These are phyloP conservation scores for Oenanthe sinensis DNA, from an alignment of 129 eudicot genomes.

Conservation along the genomic window DNA sequence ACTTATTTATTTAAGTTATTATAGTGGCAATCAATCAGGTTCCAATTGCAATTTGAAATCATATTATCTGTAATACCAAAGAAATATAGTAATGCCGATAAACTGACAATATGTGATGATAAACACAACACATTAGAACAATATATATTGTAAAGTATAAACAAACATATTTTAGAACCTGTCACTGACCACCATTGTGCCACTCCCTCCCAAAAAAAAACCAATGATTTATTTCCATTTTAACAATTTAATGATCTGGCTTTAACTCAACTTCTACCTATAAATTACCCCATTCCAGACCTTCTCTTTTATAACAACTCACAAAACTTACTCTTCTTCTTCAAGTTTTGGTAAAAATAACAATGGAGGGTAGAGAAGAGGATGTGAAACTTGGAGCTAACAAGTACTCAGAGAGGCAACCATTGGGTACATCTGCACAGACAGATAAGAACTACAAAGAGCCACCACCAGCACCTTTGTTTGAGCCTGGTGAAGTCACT, in stretches of 20 bases:
- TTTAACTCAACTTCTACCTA: background rate
- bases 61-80: background rate
- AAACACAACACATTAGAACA: background rate
- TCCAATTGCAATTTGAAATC: background rate
- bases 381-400: constrained; percentile 89
- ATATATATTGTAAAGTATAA: background rate
- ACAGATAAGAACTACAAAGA: constrained; percentile 75
- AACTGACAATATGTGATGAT: background rate
- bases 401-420: constrained; percentile 77
- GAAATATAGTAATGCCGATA: background rate
- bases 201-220: background rate
- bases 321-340: background rate
- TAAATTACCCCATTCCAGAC: background rate
- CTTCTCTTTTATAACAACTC: background rate
- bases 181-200: background rate
- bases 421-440: constrained; percentile 79
- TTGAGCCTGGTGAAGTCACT: constrained; percentile 72
- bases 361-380: constrained; percentile 85
- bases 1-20: background rate
- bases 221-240: background rate
- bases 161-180: background rate
- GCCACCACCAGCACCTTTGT: constrained; percentile 64
- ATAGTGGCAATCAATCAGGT: background rate
- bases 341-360: constrained; percentile 11
- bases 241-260: background rate